Evolutionary conservation across 2,329 filamentous ascomycete species (phyloP).

Genomic region (Rhinocladiella similis): DNA sequence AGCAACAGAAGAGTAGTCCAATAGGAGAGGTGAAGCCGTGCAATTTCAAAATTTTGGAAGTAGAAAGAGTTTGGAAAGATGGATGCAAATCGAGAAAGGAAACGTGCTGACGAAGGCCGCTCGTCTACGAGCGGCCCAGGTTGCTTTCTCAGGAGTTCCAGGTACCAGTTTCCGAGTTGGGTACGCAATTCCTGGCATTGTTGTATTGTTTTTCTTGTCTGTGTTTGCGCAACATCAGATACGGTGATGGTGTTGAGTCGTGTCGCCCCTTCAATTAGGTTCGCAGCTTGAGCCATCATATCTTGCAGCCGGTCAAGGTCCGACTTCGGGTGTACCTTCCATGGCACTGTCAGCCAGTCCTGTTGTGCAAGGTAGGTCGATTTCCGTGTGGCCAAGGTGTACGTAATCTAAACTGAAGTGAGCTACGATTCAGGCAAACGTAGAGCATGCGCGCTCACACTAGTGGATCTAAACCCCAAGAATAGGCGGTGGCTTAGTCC

Average conservation of each 20-base stretch:
- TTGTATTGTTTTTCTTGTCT: not conserved
- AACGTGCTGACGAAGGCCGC: not conserved
- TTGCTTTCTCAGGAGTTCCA: not conserved
- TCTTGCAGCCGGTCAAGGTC: constrained; percentile 12
- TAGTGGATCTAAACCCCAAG: constrained; percentile 32
- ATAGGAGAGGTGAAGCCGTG: constrained; percentile 10
- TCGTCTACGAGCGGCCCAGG: not conserved
- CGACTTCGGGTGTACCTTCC: constrained; percentile 30
- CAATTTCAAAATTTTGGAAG: constrained; percentile 14
- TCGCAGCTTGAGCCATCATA: constrained; percentile 12
- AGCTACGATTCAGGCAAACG: not conserved
- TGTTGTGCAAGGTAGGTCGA: constrained; percentile 31
- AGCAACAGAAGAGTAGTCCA: constrained; percentile 14
- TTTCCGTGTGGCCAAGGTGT: constrained; percentile 29
- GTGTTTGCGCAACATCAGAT: not conserved
- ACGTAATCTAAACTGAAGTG: constrained; percentile 28
- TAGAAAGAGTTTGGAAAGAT: constrained; percentile 9
- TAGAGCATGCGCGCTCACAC: constrained; percentile 7
- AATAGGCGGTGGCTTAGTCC: constrained; percentile 38
- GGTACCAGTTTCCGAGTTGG: constrained; percentile 7
- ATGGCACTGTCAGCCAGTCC: constrained; percentile 35
- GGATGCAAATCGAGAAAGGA: not conserved
- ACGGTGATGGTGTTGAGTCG: not conserved
- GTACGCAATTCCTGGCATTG: constrained; percentile 5
- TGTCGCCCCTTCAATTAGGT: not conserved